phyloP scores from a whole-genome alignment of 352 stramenopile genomes.

The Saprolegnia parasitica region DNA sequence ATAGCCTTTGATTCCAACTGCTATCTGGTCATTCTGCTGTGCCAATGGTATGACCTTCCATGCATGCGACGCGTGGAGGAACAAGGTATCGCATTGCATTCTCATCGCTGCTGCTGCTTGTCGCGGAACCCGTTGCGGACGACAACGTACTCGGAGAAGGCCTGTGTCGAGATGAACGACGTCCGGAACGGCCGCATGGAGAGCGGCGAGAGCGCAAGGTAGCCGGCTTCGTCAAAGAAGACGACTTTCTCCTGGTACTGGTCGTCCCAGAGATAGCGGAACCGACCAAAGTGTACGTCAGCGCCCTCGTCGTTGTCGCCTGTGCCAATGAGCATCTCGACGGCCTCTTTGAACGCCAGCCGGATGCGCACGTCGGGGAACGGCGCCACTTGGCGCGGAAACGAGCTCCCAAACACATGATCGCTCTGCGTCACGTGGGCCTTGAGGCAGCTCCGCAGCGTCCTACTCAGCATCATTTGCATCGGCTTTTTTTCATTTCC shows the following conservation, averaged over 20 bases:
- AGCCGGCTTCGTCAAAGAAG: conserved; percentile 85
- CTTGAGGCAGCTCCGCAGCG: conserved; percentile 43
- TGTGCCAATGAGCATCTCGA: conserved; percentile 67
- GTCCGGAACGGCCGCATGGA: conserved; percentile 80
- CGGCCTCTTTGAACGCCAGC: conserved; percentile 54
- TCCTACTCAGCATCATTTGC: neutral
- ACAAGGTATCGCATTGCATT: too few relatives aligned
- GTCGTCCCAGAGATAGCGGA: conserved; percentile 80
- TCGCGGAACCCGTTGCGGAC: conserved; percentile 62
- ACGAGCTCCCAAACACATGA: conserved; percentile 70
- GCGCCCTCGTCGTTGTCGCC: neutral
- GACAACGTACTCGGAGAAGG: conserved; percentile 81
- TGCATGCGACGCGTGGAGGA: too few relatives aligned
- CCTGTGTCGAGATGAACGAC: conserved; percentile 78
- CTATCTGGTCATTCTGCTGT: too few relatives aligned
- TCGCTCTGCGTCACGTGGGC: conserved; percentile 69
- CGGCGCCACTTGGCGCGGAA: conserved; percentile 56
- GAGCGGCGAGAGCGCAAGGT: conserved; percentile 62
- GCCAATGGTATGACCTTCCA: too few relatives aligned
- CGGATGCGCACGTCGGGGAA: conserved; percentile 74
- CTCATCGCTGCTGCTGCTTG: too few relatives aligned
- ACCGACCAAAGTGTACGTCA: conserved; percentile 62
- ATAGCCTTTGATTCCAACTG: too few relatives aligned
- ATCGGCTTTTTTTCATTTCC: too few relatives aligned
- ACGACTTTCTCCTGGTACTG: conserved; percentile 75